A percentile compares a stretch with the other conserved stretches of the same genome.
Conservation (phyloP, 2,329 filamentous ascomycete species). For the Fusarium xylarioides region DNA sequence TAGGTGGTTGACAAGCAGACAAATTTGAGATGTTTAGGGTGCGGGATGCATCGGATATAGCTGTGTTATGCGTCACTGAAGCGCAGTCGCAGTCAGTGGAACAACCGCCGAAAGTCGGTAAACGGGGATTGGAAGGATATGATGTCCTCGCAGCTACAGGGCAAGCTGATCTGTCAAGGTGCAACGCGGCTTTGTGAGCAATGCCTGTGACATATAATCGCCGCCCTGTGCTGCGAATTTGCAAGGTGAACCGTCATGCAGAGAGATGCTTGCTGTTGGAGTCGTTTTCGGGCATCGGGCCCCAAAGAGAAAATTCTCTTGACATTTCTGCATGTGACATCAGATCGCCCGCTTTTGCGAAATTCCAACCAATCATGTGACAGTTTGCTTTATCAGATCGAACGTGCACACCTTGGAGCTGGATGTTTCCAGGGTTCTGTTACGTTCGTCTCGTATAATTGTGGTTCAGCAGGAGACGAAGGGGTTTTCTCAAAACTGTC, state of each 20-base stretch:
- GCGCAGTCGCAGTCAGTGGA: background rate
- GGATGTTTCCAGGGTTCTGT: slow-evolving; percentile 8
- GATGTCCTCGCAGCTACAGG: slow-evolving; percentile 35
- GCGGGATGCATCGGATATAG: background rate
- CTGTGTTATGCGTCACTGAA: slow-evolving; percentile 3
- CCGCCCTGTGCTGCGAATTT: slow-evolving; percentile 35
- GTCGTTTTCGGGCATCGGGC: slow-evolving; percentile 1
- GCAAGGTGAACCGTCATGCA: slow-evolving; percentile 4
- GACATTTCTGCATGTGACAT: slow-evolving; percentile 42
- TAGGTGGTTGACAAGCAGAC: background rate
- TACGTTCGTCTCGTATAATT: slow-evolving; percentile 5
- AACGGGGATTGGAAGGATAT: background rate
- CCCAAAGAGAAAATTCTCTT: slow-evolving; percentile 40
- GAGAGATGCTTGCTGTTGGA: slow-evolving; percentile 18
- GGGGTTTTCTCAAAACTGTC: slow-evolving; percentile 1
- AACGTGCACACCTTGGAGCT: slow-evolving; percentile 24
- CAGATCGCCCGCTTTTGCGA: slow-evolving; percentile 20
- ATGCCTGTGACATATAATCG: slow-evolving; percentile 24
- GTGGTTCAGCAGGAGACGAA: slow-evolving; percentile 7
- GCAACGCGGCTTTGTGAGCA: slow-evolving; percentile 11
- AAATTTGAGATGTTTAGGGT: background rate
- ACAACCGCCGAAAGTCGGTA: background rate
- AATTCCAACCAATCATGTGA: slow-evolving; percentile 9
- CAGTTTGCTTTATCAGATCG: slow-evolving; percentile 38
- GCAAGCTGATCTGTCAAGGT: slow-evolving; percentile 19